phyloP scores from a whole-genome alignment of 2,329 filamentous ascomycete genomes.

The Fusarium tuaranense region DNA sequence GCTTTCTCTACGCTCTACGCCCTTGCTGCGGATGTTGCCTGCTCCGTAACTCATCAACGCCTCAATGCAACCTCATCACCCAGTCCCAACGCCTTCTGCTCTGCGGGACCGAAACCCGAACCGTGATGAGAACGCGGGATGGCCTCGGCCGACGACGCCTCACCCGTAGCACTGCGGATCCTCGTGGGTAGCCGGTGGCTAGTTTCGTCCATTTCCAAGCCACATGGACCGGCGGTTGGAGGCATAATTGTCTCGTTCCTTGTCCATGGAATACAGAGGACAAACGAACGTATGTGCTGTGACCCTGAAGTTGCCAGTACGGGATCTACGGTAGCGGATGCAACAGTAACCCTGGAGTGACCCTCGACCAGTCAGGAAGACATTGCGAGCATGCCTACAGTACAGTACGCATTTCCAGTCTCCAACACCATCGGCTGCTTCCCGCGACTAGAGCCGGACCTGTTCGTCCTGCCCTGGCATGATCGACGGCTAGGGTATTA shows the following conservation, averaged over 20 bases:
- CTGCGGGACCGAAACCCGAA: conserved; percentile 5
- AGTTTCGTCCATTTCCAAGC: conserved; percentile 27
- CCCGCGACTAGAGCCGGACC: background rate
- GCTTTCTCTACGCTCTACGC: background rate
- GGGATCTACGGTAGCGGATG: conserved; percentile 1
- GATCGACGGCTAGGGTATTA: conserved; percentile 33
- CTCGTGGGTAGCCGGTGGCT: conserved; percentile 11
- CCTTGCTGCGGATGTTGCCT: conserved; percentile 6
- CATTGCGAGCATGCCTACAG: conserved; percentile 21
- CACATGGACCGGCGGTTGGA: conserved; percentile 25
- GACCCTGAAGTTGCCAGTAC: background rate
- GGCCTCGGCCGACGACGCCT: conserved; percentile 17
- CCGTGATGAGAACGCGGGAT: conserved; percentile 20
- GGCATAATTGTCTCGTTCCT: conserved; percentile 2
- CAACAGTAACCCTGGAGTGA: background rate
- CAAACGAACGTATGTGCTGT: conserved; percentile 10
- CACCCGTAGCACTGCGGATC: conserved; percentile 23
- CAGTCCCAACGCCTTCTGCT: conserved; percentile 8
- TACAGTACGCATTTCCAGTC: background rate
- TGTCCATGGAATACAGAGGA: background rate
- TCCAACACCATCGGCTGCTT: background rate
- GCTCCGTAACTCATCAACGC: background rate
- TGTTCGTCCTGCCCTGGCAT: conserved; percentile 17
- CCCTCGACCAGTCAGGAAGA: conserved; percentile 23
- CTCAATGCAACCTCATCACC: conserved; percentile 5